A percentile compares a stretch with the other conserved stretches of the same genome.
phyloP scores from a whole-genome alignment of 1,284 basidiomycete species.

The Vanrija sp. region DNA sequence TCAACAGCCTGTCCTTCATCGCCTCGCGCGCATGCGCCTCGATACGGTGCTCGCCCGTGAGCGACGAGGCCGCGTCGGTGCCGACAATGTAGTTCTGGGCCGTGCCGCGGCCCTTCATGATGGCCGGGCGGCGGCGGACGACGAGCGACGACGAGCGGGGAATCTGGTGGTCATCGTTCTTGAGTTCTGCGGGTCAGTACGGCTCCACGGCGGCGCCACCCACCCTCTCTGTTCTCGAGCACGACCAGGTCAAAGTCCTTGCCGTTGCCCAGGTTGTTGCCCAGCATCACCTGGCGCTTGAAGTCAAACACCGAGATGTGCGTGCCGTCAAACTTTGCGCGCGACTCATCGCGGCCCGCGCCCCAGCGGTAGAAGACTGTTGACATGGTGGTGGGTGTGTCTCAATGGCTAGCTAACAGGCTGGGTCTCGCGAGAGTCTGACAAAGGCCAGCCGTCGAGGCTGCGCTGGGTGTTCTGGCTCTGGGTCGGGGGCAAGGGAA shows the following conservation, averaged over 20 bases:
- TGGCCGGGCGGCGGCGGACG: slow-evolving; percentile 80
- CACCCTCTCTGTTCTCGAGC: slow-evolving; percentile 75
- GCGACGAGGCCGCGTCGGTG: slow-evolving; percentile 46
- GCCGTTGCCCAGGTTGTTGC: slow-evolving; percentile 88
- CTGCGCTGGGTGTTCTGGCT: too few species aligned
- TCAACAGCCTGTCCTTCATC: slow-evolving; percentile 38
- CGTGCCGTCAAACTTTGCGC: slow-evolving; percentile 95
- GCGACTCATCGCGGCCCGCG: slow-evolving; percentile 88
- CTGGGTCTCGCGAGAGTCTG: too few species aligned
- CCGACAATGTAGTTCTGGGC: slow-evolving; percentile 77
- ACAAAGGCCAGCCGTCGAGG: too few species aligned
- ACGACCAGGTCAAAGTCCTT: slow-evolving; percentile 94
- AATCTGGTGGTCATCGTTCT: slow-evolving; percentile 85
- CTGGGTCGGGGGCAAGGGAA: too few species aligned
- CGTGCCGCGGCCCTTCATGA: slow-evolving; percentile 78
- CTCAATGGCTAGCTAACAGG: background rate
- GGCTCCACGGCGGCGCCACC: slow-evolving; percentile 39
- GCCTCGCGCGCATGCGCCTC: slow-evolving; percentile 43
- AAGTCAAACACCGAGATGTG: slow-evolving; percentile 98
- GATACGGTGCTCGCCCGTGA: slow-evolving; percentile 46
- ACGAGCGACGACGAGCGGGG: slow-evolving; percentile 92
- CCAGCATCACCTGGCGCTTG: slow-evolving; percentile 96
- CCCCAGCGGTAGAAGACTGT: slow-evolving; percentile 99
- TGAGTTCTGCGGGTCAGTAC: slow-evolving; percentile 64
- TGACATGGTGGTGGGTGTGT: slow-evolving; percentile 60